Evolutionary conservation across 345 rosid genomes (phyloP).

Genomic region (Ceriops decandra): DNA sequence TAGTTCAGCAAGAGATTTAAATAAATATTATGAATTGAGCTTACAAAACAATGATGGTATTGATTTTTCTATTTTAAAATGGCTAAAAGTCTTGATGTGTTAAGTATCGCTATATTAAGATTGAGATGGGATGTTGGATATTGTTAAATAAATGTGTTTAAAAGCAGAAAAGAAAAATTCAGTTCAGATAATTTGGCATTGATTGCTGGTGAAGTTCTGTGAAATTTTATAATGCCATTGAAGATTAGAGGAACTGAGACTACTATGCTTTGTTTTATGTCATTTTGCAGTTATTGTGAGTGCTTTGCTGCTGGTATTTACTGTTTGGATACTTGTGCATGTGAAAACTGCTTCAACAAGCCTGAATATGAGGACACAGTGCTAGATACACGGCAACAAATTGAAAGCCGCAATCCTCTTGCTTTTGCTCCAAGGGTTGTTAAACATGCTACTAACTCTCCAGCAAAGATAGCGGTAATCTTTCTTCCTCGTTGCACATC

Average conservation of each 20-base stretch:
- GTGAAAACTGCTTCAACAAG: constrained; percentile 37
- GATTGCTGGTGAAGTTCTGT: too few relatives aligned
- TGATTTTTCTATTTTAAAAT: not conserved
- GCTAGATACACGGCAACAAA: constrained; percentile 26
- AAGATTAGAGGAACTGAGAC: not conserved
- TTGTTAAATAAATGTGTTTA: too few relatives aligned
- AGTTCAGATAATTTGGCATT: too few relatives aligned
- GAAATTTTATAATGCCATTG: not conserved
- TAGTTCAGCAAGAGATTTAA: not conserved
- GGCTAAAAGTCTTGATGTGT: not conserved
- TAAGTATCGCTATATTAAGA: too few relatives aligned
- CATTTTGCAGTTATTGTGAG: constrained; percentile 40
- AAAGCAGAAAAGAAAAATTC: too few relatives aligned
- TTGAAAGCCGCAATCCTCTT: constrained; percentile 41
- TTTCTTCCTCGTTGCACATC: not conserved
- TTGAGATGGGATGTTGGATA: too few relatives aligned
- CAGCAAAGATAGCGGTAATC: constrained; percentile 23
- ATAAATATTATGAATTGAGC: not conserved
- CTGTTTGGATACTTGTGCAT: constrained; percentile 37
- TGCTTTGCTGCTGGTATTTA: constrained; percentile 41
- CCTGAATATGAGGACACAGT: constrained; percentile 40
- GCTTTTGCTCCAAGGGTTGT: constrained; percentile 48
- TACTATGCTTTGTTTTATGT: constrained; percentile 6
- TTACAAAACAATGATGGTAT: too few relatives aligned
- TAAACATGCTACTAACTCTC: constrained; percentile 11